Conservation (phyloP, 2,329 filamentous ascomycete species). For the Penicillium sp. region DNA sequence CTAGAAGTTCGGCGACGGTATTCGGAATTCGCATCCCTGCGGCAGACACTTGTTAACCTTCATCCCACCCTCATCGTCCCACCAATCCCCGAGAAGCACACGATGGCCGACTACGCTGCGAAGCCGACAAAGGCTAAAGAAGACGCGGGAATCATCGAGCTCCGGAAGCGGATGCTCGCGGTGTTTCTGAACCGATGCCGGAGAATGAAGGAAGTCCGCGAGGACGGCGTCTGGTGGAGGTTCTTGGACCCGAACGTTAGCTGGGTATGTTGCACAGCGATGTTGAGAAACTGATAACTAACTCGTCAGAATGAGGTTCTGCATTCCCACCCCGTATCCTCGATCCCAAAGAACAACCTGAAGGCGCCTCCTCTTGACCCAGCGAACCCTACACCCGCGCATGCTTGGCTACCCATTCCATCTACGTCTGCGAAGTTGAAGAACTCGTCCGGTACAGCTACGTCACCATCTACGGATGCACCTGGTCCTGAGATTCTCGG, state of each 20-base stretch:
- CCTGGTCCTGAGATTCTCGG: constrained; percentile 70
- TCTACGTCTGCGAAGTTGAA: constrained; percentile 85
- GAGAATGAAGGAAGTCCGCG: constrained; percentile 86
- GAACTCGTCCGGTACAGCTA: constrained; percentile 43
- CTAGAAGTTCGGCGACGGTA: constrained; percentile 93
- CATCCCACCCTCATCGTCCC: constrained; percentile 96
- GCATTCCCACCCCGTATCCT: constrained; percentile 85
- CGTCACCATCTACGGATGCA: constrained; percentile 57
- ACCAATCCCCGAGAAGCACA: constrained; percentile 97
- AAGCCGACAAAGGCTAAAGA: constrained; percentile 98
- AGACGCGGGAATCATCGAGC: constrained; percentile 93
- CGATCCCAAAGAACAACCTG: constrained; percentile 90
- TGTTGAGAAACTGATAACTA: constrained; percentile 24
- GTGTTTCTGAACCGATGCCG: constrained; percentile 95
- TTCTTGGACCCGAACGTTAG: constrained; percentile 98
- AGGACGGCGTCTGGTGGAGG: constrained; percentile 96
- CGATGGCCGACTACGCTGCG: constrained; percentile 97
- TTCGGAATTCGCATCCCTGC: constrained; percentile 92
- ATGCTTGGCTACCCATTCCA: constrained; percentile 86
- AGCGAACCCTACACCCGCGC: constrained; percentile 86
- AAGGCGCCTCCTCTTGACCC: constrained; percentile 95
- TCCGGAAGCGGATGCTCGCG: constrained; percentile 94
- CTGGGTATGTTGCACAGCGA: constrained; percentile 70
- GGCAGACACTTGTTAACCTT: constrained; percentile 84
- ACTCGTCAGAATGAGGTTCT: constrained; percentile 84